Evolutionary conservation across 2,329 filamentous ascomycete species (phyloP).

Genomic region (Arthrobotrys musiformis): DNA sequence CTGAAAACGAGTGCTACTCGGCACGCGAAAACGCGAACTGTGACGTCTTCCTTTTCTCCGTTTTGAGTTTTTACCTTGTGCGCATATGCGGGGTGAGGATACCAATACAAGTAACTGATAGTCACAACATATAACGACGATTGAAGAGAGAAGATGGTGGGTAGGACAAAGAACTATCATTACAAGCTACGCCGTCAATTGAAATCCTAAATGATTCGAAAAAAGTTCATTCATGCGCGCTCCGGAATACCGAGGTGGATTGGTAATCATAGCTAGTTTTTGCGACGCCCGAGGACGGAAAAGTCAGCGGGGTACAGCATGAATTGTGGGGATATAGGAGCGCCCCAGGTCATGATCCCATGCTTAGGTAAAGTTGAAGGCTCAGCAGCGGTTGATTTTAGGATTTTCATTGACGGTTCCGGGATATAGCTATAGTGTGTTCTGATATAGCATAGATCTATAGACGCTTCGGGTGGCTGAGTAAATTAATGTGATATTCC

Average conservation of each 20-base stretch:
- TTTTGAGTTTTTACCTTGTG: neutral
- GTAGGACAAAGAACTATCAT: neutral
- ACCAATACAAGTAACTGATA: too few species aligned
- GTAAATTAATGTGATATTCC: neutral
- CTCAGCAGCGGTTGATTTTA: neutral
- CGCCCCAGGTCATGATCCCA: neutral
- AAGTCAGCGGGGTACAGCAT: constrained; percentile 4
- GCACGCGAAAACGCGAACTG: neutral
- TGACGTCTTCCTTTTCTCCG: neutral
- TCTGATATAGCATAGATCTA: neutral
- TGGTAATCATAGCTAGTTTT: neutral
- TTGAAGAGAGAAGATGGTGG: neutral
- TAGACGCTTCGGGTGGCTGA: neutral
- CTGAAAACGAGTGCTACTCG: neutral
- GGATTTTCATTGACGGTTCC: neutral
- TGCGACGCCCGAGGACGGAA: neutral
- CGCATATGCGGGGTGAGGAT: neutral
- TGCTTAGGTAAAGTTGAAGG: neutral
- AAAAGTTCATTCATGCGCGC: neutral
- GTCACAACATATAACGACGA: too few species aligned
- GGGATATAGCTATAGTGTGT: neutral
- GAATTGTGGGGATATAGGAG: neutral
- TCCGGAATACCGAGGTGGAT: neutral
- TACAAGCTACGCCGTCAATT: neutral
- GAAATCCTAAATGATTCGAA: neutral